Conservation (phyloP, 106 monocot species). For the Allium cepa region DNA sequence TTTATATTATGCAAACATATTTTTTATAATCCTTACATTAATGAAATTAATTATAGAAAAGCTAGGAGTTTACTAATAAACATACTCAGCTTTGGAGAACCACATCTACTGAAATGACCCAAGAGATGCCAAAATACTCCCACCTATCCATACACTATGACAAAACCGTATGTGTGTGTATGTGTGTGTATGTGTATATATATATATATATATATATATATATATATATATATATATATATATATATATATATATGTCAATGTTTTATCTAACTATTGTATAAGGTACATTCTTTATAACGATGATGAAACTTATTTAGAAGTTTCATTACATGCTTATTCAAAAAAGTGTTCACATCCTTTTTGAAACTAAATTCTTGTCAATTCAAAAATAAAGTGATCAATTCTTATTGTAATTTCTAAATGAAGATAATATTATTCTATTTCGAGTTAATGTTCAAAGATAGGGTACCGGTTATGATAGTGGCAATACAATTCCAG, state of each 20-base stretch:
- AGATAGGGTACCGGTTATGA: no score
- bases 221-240: neutral
- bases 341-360: no score
- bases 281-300: neutral
- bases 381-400: no score
- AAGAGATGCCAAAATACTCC: conserved; percentile 84
- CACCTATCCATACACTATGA: conserved; percentile 96
- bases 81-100: conserved; percentile 93
- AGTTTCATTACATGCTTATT: no score
- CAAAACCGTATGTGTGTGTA: neutral
- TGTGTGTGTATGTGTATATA: no score
- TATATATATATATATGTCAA: neutral
- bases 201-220: neutral
- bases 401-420: no score
- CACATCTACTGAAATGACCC: conserved; percentile 96
- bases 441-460: no score
- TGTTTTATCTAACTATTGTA: neutral
- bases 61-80: neutral
- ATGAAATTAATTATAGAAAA: neutral
- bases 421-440: no score
- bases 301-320: neutral
- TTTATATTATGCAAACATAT: neutral
- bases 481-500: no score
- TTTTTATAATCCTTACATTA: neutral
- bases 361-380: no score